phyloP scores from a whole-genome alignment of 2,329 filamentous ascomycete genomes.

The Phyllosticta ampelicida region DNA sequence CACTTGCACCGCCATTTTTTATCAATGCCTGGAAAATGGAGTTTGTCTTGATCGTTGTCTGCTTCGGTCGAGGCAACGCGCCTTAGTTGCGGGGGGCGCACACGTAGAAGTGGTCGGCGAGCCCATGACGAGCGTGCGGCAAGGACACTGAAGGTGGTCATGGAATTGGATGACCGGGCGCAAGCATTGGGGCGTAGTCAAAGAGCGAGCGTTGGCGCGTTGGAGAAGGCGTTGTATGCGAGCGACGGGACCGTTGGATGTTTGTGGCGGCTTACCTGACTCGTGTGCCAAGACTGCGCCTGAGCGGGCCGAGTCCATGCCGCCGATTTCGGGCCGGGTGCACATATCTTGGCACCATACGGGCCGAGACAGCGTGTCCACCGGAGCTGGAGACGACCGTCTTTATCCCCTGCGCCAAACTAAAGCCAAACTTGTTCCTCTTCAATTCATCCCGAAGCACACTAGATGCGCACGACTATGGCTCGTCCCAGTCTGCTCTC shows the following conservation, averaged over 20 bases:
- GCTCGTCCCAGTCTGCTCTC: background rate
- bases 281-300: no score
- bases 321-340: background rate
- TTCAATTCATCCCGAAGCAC: background rate
- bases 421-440: background rate
- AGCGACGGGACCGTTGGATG: background rate
- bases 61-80: slow-evolving; percentile 3
- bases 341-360: background rate
- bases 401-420: slow-evolving; percentile 10
- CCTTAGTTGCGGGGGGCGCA: background rate
- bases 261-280: background rate
- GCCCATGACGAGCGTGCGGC: slow-evolving; percentile 3
- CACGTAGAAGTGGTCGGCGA: background rate
- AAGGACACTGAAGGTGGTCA: slow-evolving; percentile 3
- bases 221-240: background rate
- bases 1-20: slow-evolving; percentile 46
- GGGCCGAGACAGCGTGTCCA: background rate
- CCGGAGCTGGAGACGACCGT: background rate
- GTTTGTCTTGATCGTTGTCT: slow-evolving; percentile 3
- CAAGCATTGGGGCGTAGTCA: slow-evolving; percentile 1
- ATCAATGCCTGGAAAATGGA: slow-evolving; percentile 39
- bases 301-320: background rate
- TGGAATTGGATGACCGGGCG: background rate
- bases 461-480: slow-evolving; percentile 2
- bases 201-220: background rate